Evolutionary conservation across 192 early-diverging fungal genomes (phyloP).

Genomic region (Geosiphon pyriformis): DNA sequence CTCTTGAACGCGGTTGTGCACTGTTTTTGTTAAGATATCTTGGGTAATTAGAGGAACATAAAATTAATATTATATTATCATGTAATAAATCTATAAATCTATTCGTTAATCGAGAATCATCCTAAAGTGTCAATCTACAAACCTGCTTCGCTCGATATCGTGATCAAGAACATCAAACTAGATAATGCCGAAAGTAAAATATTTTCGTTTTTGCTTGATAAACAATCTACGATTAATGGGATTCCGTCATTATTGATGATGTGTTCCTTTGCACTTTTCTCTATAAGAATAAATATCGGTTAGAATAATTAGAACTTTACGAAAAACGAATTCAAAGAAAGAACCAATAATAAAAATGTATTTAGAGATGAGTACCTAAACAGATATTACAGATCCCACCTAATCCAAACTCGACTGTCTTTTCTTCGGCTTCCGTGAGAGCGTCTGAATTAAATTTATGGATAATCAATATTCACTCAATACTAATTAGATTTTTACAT

Average conservation of each 20-base stretch:
- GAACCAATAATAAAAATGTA: background rate
- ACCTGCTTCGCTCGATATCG: background rate
- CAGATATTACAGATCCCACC: constrained; percentile 24
- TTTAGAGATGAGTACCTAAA: constrained; percentile 8
- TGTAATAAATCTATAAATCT: background rate
- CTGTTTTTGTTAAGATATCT: constrained; percentile 9
- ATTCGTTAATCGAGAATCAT: background rate
- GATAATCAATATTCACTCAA: background rate
- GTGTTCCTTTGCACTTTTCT: constrained; percentile 12
- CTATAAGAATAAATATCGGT: background rate
- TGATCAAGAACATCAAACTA: constrained; percentile 9
- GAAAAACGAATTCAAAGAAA: background rate
- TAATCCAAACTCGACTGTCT: constrained; percentile 20
- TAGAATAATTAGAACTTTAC: background rate
- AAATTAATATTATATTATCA: background rate
- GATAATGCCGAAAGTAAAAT: constrained; percentile 8
- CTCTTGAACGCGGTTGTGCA: background rate
- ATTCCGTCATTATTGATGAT: constrained; percentile 20
- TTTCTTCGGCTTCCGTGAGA: constrained; percentile 20
- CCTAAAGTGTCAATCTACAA: too few species aligned
- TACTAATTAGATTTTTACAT: background rate
- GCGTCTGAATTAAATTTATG: constrained; percentile 11
- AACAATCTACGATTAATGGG: constrained; percentile 16
- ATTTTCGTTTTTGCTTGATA: constrained; percentile 14
- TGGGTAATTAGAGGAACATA: background rate